Conservation (phyloP, 441 rosid genomes). For the Erodium texanum region DNA sequence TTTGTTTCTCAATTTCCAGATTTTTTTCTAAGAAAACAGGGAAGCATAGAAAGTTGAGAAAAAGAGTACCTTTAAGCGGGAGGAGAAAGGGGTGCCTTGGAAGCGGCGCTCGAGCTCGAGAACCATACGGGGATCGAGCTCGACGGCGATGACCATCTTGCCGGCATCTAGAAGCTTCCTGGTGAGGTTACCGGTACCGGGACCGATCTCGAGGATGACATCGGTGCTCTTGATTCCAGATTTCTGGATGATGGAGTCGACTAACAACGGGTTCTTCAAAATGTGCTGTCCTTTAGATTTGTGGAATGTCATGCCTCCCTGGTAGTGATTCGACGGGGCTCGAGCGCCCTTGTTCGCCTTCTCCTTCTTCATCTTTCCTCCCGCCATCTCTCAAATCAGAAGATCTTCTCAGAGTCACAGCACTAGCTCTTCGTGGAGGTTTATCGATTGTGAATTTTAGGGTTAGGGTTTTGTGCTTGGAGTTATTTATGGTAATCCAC, state of each 20-base stretch:
- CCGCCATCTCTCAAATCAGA: slow-evolving; percentile 41
- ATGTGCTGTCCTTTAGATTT: slow-evolving; percentile 89
- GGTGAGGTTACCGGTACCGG: slow-evolving; percentile 85
- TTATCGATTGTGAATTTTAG: not conserved
- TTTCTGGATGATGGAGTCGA: slow-evolving; percentile 71
- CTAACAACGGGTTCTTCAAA: slow-evolving; percentile 73
- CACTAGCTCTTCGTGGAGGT: not conserved
- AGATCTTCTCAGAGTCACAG: too few relatives aligned
- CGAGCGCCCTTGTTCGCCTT: slow-evolving; percentile 37
- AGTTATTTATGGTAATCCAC: not conserved
- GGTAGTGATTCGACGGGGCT: slow-evolving; percentile 53
- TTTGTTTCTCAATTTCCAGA: not conserved
- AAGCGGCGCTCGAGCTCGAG: slow-evolving; percentile 85
- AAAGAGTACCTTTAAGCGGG: slow-evolving; percentile 42
- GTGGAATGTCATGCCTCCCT: slow-evolving; percentile 79
- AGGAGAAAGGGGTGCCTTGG: slow-evolving; percentile 61
- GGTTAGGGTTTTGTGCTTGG: not conserved
- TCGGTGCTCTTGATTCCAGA: slow-evolving; percentile 79
- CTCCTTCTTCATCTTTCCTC: slow-evolving; percentile 78
- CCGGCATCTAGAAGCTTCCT: slow-evolving; percentile 87
- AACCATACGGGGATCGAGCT: slow-evolving; percentile 85
- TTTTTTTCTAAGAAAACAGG: too few relatives aligned
- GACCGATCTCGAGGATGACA: slow-evolving; percentile 79
- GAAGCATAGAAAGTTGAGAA: too few relatives aligned
- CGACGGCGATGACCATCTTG: slow-evolving; percentile 69